These are phyloP conservation scores for Fusarium sp. DNA, from an alignment of 2,329 filamentous ascomycete genomes.

Conservation along the genomic window DNA sequence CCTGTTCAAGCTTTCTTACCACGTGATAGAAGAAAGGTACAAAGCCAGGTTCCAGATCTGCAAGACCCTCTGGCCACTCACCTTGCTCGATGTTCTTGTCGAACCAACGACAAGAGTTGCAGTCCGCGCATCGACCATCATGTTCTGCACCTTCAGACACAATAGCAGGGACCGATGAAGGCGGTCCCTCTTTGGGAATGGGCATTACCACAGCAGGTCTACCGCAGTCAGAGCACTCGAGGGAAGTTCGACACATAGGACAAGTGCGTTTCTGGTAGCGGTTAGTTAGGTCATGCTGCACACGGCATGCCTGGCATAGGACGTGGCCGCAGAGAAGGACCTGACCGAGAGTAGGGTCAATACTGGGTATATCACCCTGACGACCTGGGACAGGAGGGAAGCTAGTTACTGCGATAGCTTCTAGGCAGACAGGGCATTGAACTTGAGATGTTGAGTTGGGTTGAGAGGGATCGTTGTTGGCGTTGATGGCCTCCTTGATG, in stretches of 20 bases:
- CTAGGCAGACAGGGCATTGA: conserved; percentile 37
- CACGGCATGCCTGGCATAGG: conserved; percentile 35
- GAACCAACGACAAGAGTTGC: conserved; percentile 20
- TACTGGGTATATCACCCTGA: accelerated
- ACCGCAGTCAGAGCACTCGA: conserved; percentile 15
- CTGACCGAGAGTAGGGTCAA: background rate
- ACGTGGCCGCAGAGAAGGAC: conserved; percentile 44
- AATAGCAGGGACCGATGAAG: background rate
- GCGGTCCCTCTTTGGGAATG: background rate
- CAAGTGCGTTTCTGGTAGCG: background rate
- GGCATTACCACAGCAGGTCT: background rate
- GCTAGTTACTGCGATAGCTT: conserved; percentile 17
- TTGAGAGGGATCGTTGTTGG: background rate
- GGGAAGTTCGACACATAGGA: conserved; percentile 27
- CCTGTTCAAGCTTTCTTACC: conserved; percentile 15
- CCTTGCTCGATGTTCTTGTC: conserved; percentile 4
- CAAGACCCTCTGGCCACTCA: conserved; percentile 11
- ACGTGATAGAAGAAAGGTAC: conserved; percentile 34
- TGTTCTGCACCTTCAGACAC: background rate
- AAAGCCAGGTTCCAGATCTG: conserved; percentile 28
- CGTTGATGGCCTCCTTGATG: conserved; percentile 16
- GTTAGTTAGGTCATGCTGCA: background rate
- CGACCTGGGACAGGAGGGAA: background rate
- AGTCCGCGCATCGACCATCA: conserved; percentile 21
- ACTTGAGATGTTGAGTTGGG: background rate